Base-by-base conservation (phyloP, 805 yeast genomes). In the Priceomyces melissophilus region DNA sequence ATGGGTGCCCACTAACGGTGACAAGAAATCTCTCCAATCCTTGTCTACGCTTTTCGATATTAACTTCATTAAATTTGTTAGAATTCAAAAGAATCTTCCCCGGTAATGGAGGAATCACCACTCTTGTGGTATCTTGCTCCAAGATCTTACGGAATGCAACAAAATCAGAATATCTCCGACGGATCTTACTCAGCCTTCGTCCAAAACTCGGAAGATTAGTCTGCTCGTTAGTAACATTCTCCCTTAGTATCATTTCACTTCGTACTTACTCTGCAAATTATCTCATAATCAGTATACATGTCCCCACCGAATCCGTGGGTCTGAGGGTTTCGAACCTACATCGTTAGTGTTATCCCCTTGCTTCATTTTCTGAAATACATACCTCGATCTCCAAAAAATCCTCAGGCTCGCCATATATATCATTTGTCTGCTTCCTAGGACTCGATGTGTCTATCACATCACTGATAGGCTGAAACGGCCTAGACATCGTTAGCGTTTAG, bases 361-460 rank as follows among this genome's bases (percentile, higher is more conserved):
- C 9, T 10, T 11, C 2, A 29, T 14, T 12, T 33, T 7, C 8
- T 31, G 33, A 3, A 13, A 10, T 15, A 41, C 70, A 44, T 44
- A 89, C 96, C 61, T 90, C 97, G 28, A 93, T 81, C 63, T 91
- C 99, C 31, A 91, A 73, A 55, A 89, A 87, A 64, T 88, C 87
- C 61, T 93, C 98, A 0, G 97, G 98, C 53, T 86, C 95, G 0
- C 95, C 96, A 57, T 93, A 93, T 32, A 86, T 75, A 53, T 88
- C 96, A 47, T 79, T 85, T 59, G 82, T 82, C 3, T 87, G 74
- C 60, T 84, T 91, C 49, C 68, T 75, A 27, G 57, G 42, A 30
- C 60, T 43, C 28, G 63, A 48, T 32, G 63, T 60, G 41, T 56
- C 55, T 39, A 68, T 61, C 14, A 68, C 57, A 33, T 69, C 74